Conservation (phyloP, 2,329 filamentous ascomycete genomes). For the Chaetomiaceae sp. region DNA sequence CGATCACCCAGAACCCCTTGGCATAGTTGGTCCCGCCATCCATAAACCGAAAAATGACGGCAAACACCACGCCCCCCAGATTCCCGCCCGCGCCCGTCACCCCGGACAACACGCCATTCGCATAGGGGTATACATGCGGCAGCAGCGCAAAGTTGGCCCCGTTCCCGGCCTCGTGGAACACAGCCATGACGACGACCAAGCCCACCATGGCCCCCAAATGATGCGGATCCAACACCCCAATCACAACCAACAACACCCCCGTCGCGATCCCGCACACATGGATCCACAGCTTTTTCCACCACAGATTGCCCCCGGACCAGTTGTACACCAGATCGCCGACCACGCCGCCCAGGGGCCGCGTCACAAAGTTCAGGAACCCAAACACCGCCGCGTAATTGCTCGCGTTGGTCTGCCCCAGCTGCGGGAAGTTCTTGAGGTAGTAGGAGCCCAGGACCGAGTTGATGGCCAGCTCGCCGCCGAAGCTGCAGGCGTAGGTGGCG, state of each 20-base stretch:
- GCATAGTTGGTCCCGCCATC: conserved; percentile 60
- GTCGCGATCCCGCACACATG: conserved; percentile 58
- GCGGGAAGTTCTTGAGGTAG: conserved; percentile 56
- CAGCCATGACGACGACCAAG: conserved; percentile 68
- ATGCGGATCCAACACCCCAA: conserved; percentile 61
- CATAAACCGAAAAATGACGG: conserved; percentile 74
- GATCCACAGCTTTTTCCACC: conserved; percentile 54
- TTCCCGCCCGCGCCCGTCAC: conserved; percentile 77
- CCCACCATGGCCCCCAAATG: conserved; percentile 64
- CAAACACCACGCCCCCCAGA: conserved; percentile 77
- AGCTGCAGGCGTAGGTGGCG: conserved; percentile 57
- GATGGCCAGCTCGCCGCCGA: conserved; percentile 60
- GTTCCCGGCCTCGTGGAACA: conserved; percentile 82
- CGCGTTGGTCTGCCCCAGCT: conserved; percentile 53
- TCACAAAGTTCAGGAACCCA: conserved; percentile 66
- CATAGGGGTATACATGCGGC: conserved; percentile 77
- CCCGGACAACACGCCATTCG: conserved; percentile 75
- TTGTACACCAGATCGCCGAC: conserved; percentile 49
- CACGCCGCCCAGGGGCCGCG: conserved; percentile 63
- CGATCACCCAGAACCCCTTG: conserved; percentile 75
- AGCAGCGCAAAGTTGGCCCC: conserved; percentile 83
- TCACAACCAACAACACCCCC: conserved; percentile 57
- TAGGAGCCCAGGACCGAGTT: conserved; percentile 56
- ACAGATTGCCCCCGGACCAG: conserved; percentile 32
- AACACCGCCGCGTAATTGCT: conserved; percentile 67